Conservation (phyloP, 169 alveolate genomes). For the Eimeria tenella region DNA sequence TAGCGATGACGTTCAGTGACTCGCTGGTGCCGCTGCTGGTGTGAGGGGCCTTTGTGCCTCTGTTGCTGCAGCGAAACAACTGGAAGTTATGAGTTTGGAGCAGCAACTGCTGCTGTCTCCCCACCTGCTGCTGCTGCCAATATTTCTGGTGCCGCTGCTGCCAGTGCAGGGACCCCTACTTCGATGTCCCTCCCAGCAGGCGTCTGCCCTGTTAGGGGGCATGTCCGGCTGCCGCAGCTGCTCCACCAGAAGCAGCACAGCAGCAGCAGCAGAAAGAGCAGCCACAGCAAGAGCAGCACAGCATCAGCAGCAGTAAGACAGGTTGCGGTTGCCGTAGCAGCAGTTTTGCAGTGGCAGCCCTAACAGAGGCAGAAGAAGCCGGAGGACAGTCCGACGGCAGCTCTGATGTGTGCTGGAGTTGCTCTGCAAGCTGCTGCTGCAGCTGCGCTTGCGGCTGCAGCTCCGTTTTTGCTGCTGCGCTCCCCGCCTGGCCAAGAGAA, state of each 20-base stretch:
- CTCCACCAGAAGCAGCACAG: neutral
- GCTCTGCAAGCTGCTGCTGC: too few relatives aligned
- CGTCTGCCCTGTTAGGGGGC: neutral
- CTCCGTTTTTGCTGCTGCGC: neutral
- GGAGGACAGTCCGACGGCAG: too few relatives aligned
- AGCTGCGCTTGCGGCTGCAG: neutral
- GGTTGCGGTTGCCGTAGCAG: neutral
- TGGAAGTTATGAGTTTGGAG: neutral
- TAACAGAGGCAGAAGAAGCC: neutral
- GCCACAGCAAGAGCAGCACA: neutral
- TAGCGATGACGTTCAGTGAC: neutral
- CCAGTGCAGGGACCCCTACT: neutral
- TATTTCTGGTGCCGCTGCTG: neutral
- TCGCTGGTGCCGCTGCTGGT: neutral
- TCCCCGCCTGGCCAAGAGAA: too few relatives aligned
- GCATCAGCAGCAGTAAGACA: neutral
- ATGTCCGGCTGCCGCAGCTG: neutral
- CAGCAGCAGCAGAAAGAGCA: neutral
- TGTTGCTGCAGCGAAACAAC: neutral
- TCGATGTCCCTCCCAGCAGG: neutral
- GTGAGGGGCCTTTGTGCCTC: neutral
- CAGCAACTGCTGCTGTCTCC: neutral
- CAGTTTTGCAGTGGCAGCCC: neutral
- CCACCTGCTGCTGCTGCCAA: neutral
- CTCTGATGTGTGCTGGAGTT: too few relatives aligned